Percentiles rank a stretch among this genome's conserved stretches.
phyloP scores from a whole-genome alignment of 2,329 filamentous ascomycete genomes.

The Cephalotrichum gorgonifer region DNA sequence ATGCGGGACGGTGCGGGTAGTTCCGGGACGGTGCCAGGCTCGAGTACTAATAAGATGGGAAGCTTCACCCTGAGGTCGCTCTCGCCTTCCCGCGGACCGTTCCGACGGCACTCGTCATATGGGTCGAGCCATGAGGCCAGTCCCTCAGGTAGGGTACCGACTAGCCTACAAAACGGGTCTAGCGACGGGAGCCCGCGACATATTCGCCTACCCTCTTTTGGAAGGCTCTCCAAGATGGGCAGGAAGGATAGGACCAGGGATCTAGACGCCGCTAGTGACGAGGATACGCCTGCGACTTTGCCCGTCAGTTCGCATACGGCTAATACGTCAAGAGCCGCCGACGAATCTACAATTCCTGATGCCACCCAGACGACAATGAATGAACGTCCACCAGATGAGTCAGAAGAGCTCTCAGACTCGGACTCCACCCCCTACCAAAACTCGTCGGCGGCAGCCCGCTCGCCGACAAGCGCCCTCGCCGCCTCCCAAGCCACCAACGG shows the following conservation, averaged over 20 bases:
- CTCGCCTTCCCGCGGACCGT: slow-evolving; percentile 52
- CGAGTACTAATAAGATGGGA: slow-evolving; percentile 33
- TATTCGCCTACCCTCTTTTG: slow-evolving; percentile 32
- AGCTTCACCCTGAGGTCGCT: slow-evolving; percentile 59
- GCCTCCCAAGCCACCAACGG: slow-evolving; percentile 5
- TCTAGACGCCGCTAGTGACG: slow-evolving; percentile 54
- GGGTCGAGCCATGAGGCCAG: neutral
- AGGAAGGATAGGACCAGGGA: slow-evolving; percentile 35
- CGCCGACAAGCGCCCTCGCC: slow-evolving; percentile 13
- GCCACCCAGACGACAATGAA: neutral
- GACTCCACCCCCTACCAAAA: neutral
- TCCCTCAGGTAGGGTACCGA: slow-evolving; percentile 24
- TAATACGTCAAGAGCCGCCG: slow-evolving; percentile 20
- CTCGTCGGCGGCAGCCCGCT: neutral
- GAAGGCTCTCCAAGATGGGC: slow-evolving; percentile 24
- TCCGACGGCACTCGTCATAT: slow-evolving; percentile 26
- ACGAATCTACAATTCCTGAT: neutral
- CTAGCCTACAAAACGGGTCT: slow-evolving; percentile 29
- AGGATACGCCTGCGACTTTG: slow-evolving; percentile 18
- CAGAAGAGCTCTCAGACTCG: neutral
- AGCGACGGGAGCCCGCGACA: slow-evolving; percentile 23
- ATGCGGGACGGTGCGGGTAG: slow-evolving; percentile 45
- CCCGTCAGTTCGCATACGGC: neutral
- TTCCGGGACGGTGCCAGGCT: slow-evolving; percentile 15
- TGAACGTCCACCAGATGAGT: neutral